Evolutionary conservation across 768 basidiomycete genomes (phyloP), one percentile per base, ranked within the genome.

Genomic region (Lanmaoa pseudosensibilis): DNA sequence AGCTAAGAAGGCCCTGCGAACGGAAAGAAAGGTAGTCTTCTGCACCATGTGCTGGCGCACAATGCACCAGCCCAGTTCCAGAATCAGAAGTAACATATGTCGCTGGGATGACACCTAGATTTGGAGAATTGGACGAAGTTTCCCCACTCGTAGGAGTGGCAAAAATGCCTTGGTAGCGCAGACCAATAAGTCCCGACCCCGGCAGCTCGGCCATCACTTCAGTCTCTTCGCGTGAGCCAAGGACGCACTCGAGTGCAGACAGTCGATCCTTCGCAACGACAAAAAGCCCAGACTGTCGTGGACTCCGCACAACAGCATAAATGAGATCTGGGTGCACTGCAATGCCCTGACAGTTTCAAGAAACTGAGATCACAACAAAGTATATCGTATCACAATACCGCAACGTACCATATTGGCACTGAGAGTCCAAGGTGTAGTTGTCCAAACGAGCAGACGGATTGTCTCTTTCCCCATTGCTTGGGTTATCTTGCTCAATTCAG

Each of bases 401-500:
- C 19, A 34, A 54, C 80, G 40, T 62, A 94, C 94, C 90, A 94
- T 93, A 66, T 99, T 98, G 2, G 93, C 92, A 6, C 91, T 93
- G 46, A 98, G 74, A 5, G 93, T 98, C 96, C 96, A 99, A 1
- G 96, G 92, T 0, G 96, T 98, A 4, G 96, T 98, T 3, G 96
- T 98, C 96, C 96, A 99, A 5, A 96, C 89, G 18, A 94, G 75
- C 11, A 97, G 63, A 30, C 80, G 78, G 12, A 87, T 71, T 47
- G 64, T 18, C 61, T 68, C 67, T 2, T 66, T 60, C 8, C 80
- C 50, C 16, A 78, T 55, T 16, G 74, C 55, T 23, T 69, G 72
- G 45, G 80, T 13, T 37, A 61, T 44, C 46, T 54, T 55, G 40
- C 19, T 39, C 33, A 46, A 64, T 25, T 54, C 34, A 6, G 57